These are phyloP conservation scores for Chaetomium sp. DNA, from an alignment of 2,329 filamentous ascomycete genomes.

Conservation along the genomic window DNA sequence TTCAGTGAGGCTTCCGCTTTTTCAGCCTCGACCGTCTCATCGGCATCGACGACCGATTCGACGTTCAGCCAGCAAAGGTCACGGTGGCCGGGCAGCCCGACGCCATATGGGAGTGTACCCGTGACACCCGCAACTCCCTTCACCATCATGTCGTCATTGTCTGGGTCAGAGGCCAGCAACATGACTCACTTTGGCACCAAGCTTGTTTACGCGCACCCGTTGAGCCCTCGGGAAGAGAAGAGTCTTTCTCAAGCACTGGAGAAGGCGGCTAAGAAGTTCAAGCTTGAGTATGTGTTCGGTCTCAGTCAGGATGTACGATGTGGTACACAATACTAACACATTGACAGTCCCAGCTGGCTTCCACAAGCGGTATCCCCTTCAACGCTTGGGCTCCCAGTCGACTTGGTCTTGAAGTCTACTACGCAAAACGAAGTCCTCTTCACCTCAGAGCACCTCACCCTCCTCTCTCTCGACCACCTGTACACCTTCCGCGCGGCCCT, in stretches of 20 bases:
- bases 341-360: slow-evolving; percentile 36
- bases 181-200: slow-evolving; percentile 42
- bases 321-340: slow-evolving; percentile 10
- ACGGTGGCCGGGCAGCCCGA: slow-evolving; percentile 34
- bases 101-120: slow-evolving; percentile 35
- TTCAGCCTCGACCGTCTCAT: slow-evolving; percentile 23
- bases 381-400: slow-evolving; percentile 40
- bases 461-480: slow-evolving; percentile 54
- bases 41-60: slow-evolving; percentile 19
- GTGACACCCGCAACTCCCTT: slow-evolving; percentile 42
- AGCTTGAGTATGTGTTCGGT: slow-evolving; percentile 31
- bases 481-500: slow-evolving; percentile 60
- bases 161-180: slow-evolving; percentile 23
- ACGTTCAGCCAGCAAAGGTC: slow-evolving; percentile 17
- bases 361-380: slow-evolving; percentile 38
- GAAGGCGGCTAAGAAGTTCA: slow-evolving; percentile 47
- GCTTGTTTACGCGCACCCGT: slow-evolving; percentile 42
- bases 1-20: slow-evolving; percentile 28
- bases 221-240: slow-evolving; percentile 43
- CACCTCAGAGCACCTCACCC: slow-evolving; percentile 50
- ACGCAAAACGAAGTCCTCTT: slow-evolving; percentile 57
- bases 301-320: background rate
- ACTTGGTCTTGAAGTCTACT: slow-evolving; percentile 51
- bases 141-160: slow-evolving; percentile 30
- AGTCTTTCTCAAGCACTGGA: slow-evolving; percentile 42